These are phyloP conservation scores for Mycosarcoma maydis DNA, from an alignment of 1,284 basidiomycete genomes.

Conservation along the genomic window DNA sequence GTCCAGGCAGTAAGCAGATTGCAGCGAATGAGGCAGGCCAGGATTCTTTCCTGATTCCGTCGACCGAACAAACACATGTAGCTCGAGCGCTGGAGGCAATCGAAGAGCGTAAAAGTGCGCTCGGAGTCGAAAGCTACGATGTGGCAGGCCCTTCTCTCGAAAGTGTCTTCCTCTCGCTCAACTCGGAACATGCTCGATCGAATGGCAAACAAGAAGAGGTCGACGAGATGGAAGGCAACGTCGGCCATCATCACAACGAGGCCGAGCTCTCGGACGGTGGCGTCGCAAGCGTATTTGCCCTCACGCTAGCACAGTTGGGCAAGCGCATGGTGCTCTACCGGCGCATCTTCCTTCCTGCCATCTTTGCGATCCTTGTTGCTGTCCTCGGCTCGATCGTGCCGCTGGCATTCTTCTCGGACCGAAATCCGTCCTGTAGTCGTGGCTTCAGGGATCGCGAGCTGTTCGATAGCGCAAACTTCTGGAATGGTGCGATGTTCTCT, in stretches of 20 bases:
- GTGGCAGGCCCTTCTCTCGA: slow-evolving; percentile 79
- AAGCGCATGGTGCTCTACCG: slow-evolving; percentile 77
- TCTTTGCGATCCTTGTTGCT: slow-evolving; percentile 74
- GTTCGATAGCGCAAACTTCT: slow-evolving; percentile 20
- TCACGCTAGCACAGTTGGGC: slow-evolving; percentile 77
- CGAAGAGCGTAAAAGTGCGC: slow-evolving; percentile 69
- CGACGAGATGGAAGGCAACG: slow-evolving; percentile 41
- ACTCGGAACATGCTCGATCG: slow-evolving; percentile 67
- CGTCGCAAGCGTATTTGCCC: slow-evolving; percentile 71
- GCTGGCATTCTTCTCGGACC: slow-evolving; percentile 73
- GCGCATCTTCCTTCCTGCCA: slow-evolving; percentile 76
- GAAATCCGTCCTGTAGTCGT: slow-evolving; percentile 71
- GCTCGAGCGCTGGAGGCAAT: slow-evolving; percentile 73
- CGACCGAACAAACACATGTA: slow-evolving; percentile 68
- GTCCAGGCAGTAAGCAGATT: slow-evolving; percentile 67
- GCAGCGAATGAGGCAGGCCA: slow-evolving; percentile 17
- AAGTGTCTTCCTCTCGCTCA: slow-evolving; percentile 80
- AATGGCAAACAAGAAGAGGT: slow-evolving; percentile 29
- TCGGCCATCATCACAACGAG: slow-evolving; percentile 8
- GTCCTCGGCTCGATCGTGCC: slow-evolving; percentile 76
- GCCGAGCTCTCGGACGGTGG: slow-evolving; percentile 72
- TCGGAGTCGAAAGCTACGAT: slow-evolving; percentile 73
- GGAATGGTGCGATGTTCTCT: slow-evolving; percentile 11
- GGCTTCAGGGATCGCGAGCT: slow-evolving; percentile 65
- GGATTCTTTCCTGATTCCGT: slow-evolving; percentile 67